Percentiles rank a stretch among this genome's conserved stretches.
These are phyloP conservation scores for Pseudogymnoascus verrucosus DNA, from an alignment of 2,329 filamentous ascomycete species.

Conservation along the genomic window DNA sequence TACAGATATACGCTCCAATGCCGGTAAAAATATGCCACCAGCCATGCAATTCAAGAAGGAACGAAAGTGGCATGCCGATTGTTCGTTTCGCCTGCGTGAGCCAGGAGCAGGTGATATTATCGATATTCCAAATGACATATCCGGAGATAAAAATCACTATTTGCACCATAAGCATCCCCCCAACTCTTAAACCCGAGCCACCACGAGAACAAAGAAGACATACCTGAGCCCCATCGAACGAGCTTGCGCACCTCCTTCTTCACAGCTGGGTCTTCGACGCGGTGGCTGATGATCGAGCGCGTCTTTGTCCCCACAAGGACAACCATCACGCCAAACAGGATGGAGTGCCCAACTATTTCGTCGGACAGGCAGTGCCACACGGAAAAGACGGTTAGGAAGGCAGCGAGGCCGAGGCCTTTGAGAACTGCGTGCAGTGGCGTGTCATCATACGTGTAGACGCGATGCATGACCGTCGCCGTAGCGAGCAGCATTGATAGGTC, in stretches of 20 bases:
- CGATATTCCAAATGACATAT: constrained; percentile 50
- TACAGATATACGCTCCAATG: constrained; percentile 37
- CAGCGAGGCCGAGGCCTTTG: constrained; percentile 35
- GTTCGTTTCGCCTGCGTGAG: constrained; percentile 37
- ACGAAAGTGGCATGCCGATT: constrained; percentile 47
- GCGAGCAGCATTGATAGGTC: constrained; percentile 53
- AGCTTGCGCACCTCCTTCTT: constrained; percentile 21
- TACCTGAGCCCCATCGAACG: constrained; percentile 21
- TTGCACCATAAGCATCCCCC: not conserved
- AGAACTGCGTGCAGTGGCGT: constrained; percentile 30
- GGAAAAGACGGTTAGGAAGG: constrained; percentile 35
- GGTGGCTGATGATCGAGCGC: constrained; percentile 20
- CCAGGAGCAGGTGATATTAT: constrained; percentile 43
- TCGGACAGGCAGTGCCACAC: constrained; percentile 28
- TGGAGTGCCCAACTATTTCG: constrained; percentile 21
- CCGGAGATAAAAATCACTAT: constrained; percentile 33
- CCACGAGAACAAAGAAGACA: not conserved
- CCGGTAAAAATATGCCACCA: constrained; percentile 59
- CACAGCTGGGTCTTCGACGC: constrained; percentile 19
- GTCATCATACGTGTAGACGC: constrained; percentile 38
- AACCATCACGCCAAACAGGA: constrained; percentile 23
- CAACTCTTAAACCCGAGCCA: not conserved
- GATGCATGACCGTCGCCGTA: constrained; percentile 43
- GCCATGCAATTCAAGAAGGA: constrained; percentile 50
- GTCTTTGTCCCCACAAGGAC: constrained; percentile 20